Evolutionary conservation across 805 yeast genomes (phyloP), one percentile per base, ranked within the genome.

Genomic region (Teunomyces gatunensis): DNA sequence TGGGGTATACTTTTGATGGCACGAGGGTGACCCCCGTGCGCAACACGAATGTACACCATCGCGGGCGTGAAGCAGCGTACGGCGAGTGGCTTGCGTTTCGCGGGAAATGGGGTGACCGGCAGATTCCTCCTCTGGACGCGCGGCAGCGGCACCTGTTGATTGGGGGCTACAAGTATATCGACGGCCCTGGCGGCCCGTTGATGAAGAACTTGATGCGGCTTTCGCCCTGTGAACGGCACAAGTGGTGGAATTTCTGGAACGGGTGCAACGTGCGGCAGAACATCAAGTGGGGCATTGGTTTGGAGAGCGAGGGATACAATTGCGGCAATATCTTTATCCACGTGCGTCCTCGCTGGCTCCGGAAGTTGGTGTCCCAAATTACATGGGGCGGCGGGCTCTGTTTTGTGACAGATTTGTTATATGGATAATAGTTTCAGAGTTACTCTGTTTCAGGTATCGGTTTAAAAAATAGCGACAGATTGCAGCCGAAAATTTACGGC

Each of bases 81-180:
- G 87, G 85, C 3, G 77, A 81, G 51, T 92, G 99, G 99, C 75
- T 94, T n/a, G 57, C 75, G 1, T 92, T 74, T 58, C 61, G 68
- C 10, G 99, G 98, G 0, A 84, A 78, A 49, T 92, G 99, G 99
- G 99, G 99, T 4, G 95, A 92, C 65, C 77, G 77, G 49, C 80
- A 84, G 58, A 69, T 92, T 30, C 67, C 74, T 0, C 76, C 82
- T 15, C 60, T 65, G 0, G 98, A 94, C 63, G 81, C 85, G 6
- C 75, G 98, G 51, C 98, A 94, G 63, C 78, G 73, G 49, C 87
- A 91, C 83, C 87, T 90, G 52, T 84, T 94, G 2, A 89, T 88
- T 61, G 76, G 74, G 1, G 96, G 94, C 55, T 87, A 91, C 87
- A 80, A 82, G 54, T 89, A 87, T 63, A 90, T 94, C 44, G 91